Evolutionary conservation across 2,329 filamentous ascomycete species (phyloP).

Genomic region (Gaeumannomyces sp.): DNA sequence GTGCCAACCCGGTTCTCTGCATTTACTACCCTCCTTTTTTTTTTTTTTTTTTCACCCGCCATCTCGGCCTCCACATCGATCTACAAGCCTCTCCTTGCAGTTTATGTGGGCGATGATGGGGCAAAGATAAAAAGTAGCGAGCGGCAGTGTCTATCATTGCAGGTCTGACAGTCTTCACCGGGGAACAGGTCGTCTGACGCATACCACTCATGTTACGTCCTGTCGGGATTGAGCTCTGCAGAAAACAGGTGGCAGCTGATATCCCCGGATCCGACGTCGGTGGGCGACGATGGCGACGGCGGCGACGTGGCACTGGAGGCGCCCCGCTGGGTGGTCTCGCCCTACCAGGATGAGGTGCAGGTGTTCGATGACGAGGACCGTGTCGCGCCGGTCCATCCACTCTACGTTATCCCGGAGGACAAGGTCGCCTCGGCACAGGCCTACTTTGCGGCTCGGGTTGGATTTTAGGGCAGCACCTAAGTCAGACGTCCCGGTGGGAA

Average conservation of each 20-base stretch:
- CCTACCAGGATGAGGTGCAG: constrained; percentile 46
- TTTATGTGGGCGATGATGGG: not conserved
- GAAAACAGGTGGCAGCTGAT: constrained; percentile 60
- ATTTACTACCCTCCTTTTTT: not conserved
- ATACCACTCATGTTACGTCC: constrained; percentile 90
- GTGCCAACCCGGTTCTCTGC: constrained; percentile 23
- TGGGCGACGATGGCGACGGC: not conserved
- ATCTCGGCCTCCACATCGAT: not conserved
- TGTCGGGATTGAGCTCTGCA: constrained; percentile 76
- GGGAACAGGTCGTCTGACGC: constrained; percentile 65
- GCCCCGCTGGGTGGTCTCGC: constrained; percentile 37
- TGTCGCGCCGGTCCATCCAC: constrained; percentile 67
- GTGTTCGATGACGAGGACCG: constrained; percentile 67
- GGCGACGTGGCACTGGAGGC: constrained; percentile 2
- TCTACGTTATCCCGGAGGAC: constrained; percentile 75
- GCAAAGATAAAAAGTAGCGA: not conserved
- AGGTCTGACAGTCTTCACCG: not conserved
- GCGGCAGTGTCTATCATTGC: not conserved
- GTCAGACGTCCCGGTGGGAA: constrained; percentile 8
- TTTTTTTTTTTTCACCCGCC: constrained; percentile 10
- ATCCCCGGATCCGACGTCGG: constrained; percentile 22
- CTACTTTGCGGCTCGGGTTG: constrained; percentile 56
- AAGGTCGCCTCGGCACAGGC: constrained; percentile 57
- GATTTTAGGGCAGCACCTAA: constrained; percentile 37
- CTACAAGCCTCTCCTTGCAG: not conserved